These are phyloP conservation scores for Mrakiaceae sp. DNA, from an alignment of 1,284 basidiomycete species.

Conservation along the genomic window DNA sequence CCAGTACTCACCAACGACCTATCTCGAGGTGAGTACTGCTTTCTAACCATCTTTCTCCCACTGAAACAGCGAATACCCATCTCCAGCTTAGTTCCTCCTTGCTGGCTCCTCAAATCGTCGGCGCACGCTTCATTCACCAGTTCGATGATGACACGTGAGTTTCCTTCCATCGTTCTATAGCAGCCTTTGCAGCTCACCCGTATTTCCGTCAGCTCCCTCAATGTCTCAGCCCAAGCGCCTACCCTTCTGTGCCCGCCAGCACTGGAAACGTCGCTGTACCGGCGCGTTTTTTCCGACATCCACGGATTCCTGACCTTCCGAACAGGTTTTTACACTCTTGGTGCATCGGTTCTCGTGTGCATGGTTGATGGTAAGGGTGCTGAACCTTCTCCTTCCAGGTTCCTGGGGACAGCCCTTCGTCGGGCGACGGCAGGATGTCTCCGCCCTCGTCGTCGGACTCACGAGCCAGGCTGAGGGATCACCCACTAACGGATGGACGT, in stretches of 20 bases:
- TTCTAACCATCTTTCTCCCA: neutral
- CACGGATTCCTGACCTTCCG: constrained; percentile 25
- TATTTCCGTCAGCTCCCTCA: neutral
- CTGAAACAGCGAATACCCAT: neutral
- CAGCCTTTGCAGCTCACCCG: neutral
- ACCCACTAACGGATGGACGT: constrained; percentile 28
- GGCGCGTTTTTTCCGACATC: constrained; percentile 1
- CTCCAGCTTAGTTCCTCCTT: constrained; percentile 10
- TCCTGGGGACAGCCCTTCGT: constrained; percentile 33
- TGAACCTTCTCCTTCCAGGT: neutral
- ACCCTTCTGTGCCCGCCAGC: constrained; percentile 2
- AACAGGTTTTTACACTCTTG: constrained; percentile 36
- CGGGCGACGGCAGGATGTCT: constrained; percentile 21
- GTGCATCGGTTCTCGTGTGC: constrained; percentile 6
- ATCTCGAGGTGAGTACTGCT: constrained; percentile 27
- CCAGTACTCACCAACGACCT: constrained; percentile 38
- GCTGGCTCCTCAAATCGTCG: constrained; percentile 14
- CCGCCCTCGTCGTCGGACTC: constrained; percentile 30
- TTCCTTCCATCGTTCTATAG: neutral
- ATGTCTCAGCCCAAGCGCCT: constrained; percentile 6
- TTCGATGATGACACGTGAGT: constrained; percentile 13
- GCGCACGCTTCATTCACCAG: constrained; percentile 2
- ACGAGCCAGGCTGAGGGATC: constrained; percentile 25
- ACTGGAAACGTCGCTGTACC: constrained; percentile 2
- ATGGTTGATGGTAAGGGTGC: neutral